Evolutionary conservation across 306 rosid genomes (phyloP).

Genomic region (Lathyrus aphaca): DNA sequence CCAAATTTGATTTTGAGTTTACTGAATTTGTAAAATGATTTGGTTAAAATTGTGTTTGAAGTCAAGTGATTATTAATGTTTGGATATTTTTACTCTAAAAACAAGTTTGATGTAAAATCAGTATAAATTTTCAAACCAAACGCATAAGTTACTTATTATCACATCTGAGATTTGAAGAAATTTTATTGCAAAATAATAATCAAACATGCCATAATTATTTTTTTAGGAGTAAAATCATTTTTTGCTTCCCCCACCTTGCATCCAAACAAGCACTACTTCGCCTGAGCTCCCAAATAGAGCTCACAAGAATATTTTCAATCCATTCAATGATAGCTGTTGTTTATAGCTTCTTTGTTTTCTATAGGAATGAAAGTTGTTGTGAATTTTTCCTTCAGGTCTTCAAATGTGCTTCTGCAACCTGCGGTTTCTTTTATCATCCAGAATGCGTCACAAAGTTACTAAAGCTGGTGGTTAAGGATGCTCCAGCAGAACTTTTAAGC

Average conservation of each 20-base stretch:
- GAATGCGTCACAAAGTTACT: slow-evolving; percentile 68
- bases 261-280: background rate
- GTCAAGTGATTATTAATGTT: slow-evolving; percentile 5
- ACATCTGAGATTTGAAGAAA: background rate
- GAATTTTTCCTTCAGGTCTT: slow-evolving; percentile 65
- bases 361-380: slow-evolving; percentile 34
- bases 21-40: background rate
- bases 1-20: background rate
- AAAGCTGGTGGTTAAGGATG: slow-evolving; percentile 48
- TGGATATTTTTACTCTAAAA: background rate
- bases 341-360: slow-evolving; percentile 17
- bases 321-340: slow-evolving; percentile 3
- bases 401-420: slow-evolving; percentile 80
- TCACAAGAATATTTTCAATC: slow-evolving; percentile 5
- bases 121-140: background rate
- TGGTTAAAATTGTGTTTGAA: background rate
- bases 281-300: background rate
- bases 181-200: background rate
- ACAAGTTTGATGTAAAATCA: background rate
- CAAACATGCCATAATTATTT: slow-evolving; percentile 7
- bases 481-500: slow-evolving; percentile 59
- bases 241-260: background rate
- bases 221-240: slow-evolving; percentile 5
- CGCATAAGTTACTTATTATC: background rate
- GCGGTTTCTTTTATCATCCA: slow-evolving; percentile 92